Conservation (phyloP, 2,329 filamentous ascomycete species). For the Westerdykella aurantiaca region DNA sequence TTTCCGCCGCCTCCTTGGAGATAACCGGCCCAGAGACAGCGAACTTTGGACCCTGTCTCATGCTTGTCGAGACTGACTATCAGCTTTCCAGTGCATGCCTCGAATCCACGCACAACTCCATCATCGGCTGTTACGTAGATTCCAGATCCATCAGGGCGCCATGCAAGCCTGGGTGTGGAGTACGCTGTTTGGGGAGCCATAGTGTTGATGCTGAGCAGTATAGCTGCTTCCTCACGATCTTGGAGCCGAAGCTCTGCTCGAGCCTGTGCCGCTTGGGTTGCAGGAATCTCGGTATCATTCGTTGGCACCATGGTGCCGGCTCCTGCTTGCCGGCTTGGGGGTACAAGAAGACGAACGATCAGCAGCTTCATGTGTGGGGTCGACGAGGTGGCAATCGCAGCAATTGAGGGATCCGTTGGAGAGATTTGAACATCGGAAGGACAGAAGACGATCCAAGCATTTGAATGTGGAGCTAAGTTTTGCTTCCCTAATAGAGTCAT, state of each 20-base stretch:
- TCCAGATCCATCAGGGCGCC: slow-evolving; percentile 57
- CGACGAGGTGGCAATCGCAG: slow-evolving; percentile 56
- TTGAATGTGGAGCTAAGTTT: slow-evolving; percentile 57
- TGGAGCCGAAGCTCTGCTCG: slow-evolving; percentile 47
- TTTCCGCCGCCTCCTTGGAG: slow-evolving; percentile 25
- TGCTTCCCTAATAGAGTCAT: slow-evolving; percentile 48
- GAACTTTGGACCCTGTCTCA: slow-evolving; percentile 53
- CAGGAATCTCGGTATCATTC: not conserved
- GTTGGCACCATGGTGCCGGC: not conserved
- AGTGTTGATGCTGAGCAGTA: slow-evolving; percentile 54
- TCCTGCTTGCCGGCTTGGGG: slow-evolving; percentile 17
- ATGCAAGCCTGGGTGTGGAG: slow-evolving; percentile 56
- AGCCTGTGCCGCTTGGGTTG: slow-evolving; percentile 49
- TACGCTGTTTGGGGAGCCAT: slow-evolving; percentile 60
- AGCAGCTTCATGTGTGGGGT: slow-evolving; percentile 59
- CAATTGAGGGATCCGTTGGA: slow-evolving; percentile 49
- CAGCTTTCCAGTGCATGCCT: slow-evolving; percentile 54
- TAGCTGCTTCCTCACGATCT: slow-evolving; percentile 55
- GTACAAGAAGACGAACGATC: slow-evolving; percentile 53
- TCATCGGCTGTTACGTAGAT: slow-evolving; percentile 63
- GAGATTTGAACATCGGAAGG: slow-evolving; percentile 53
- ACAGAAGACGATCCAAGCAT: slow-evolving; percentile 59
- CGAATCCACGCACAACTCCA: slow-evolving; percentile 55
- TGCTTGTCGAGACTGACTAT: slow-evolving; percentile 49
- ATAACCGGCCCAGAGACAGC: slow-evolving; percentile 53